A percentile compares a stretch with the other conserved stretches of the same genome.
phyloP scores from a whole-genome alignment of 2,329 filamentous ascomycete genomes.

The Colletotrichum sojae region DNA sequence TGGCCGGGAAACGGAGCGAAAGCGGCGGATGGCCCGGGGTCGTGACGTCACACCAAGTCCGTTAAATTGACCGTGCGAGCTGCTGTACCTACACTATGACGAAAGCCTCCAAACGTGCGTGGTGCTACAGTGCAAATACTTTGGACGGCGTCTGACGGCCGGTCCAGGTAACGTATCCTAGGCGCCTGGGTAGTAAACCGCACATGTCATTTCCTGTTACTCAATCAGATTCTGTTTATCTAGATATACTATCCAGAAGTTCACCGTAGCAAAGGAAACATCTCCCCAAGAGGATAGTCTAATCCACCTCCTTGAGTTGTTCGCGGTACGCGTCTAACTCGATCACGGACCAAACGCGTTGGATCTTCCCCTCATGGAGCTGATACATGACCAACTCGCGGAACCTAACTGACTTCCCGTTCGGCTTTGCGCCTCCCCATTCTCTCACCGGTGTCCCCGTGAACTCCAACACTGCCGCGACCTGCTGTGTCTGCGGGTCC shows the following conservation, averaged over 20 bases:
- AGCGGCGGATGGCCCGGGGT: slow-evolving; percentile 16
- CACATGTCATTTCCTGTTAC: too few species aligned
- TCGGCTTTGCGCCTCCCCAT: slow-evolving; percentile 48
- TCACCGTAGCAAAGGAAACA: too few species aligned
- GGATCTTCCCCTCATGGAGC: slow-evolving; percentile 50
- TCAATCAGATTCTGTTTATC: too few species aligned
- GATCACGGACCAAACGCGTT: slow-evolving; percentile 50
- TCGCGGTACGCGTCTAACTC: slow-evolving; percentile 47
- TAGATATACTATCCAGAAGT: too few species aligned
- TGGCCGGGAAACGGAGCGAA: slow-evolving; percentile 22
- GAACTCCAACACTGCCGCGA: slow-evolving; percentile 50
- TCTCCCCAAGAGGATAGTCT: too few species aligned
- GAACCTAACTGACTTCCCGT: slow-evolving; percentile 48
- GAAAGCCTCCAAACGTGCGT: too few species aligned
- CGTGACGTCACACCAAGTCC: slow-evolving; percentile 24
- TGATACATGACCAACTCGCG: slow-evolving; percentile 53
- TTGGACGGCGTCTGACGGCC: too few species aligned
- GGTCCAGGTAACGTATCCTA: too few species aligned
- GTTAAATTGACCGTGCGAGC: too few species aligned
- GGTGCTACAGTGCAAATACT: too few species aligned
- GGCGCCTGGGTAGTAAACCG: too few species aligned
- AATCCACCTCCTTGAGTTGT: not conserved
- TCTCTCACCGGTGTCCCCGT: slow-evolving; percentile 47
- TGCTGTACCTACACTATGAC: too few species aligned
- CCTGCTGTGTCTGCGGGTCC: slow-evolving; percentile 48